These are phyloP conservation scores for Aristolochia contorta DNA, from an alignment of 164 flowering plant species.

Conservation along the genomic window DNA sequence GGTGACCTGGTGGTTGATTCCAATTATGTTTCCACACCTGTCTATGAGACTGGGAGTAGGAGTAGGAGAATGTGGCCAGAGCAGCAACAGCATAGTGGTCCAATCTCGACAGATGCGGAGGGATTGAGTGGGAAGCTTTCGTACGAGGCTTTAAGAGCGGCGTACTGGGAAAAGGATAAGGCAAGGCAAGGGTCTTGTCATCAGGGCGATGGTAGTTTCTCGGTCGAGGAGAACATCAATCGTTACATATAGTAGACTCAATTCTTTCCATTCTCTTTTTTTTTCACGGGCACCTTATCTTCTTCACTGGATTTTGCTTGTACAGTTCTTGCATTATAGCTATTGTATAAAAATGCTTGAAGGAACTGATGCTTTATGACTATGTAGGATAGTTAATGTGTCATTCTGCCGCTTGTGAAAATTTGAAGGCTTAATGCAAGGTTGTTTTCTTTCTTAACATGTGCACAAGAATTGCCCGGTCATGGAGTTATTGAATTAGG, in stretches of 20 bases:
- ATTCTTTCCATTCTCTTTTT: background rate
- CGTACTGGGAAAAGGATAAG: slow-evolving; percentile 8
- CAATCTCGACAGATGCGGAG: slow-evolving; percentile 21
- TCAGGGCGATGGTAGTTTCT: slow-evolving; percentile 5
- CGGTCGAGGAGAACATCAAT: slow-evolving; percentile 10
- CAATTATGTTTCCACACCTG: slow-evolving; percentile 44
- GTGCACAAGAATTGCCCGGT: no score
- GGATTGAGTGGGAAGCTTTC: slow-evolving; percentile 3
- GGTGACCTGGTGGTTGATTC: slow-evolving; percentile 73
- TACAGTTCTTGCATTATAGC: background rate
- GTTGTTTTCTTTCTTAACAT: no score
- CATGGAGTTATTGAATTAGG: no score
- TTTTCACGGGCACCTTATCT: background rate
- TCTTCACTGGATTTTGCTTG: background rate
- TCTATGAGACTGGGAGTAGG: slow-evolving; percentile 40
- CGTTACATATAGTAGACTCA: background rate
- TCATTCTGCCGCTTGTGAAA: no score
- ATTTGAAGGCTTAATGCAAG: no score
- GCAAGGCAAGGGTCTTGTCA: slow-evolving; percentile 18
- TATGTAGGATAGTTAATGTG: background rate
- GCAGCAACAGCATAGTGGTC: slow-evolving; percentile 41
- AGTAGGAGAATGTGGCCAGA: slow-evolving; percentile 60
- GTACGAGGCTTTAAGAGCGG: slow-evolving; percentile 1
- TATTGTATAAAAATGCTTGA: background rate
- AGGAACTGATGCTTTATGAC: background rate